phyloP scores from a whole-genome alignment of 2,329 filamentous ascomycete genomes.

The Ambrosiella xylebori region DNA sequence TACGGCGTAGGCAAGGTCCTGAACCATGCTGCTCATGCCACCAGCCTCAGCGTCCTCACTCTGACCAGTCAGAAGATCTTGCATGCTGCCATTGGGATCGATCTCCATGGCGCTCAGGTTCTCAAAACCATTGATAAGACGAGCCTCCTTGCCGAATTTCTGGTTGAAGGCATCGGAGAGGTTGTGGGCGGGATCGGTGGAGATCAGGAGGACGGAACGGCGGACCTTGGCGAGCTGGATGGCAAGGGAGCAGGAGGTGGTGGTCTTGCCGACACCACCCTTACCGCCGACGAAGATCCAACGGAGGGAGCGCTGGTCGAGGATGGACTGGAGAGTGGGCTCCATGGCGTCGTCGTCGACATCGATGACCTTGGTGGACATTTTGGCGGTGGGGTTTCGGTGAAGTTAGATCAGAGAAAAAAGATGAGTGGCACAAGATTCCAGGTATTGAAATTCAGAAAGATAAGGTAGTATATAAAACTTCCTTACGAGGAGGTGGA shows the following conservation, averaged over 20 bases:
- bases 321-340: constrained; percentile 81
- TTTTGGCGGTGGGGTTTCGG: constrained; percentile 14
- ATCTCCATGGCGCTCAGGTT: constrained; percentile 99
- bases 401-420: not conserved
- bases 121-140: constrained; percentile 75
- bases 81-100: constrained; percentile 93
- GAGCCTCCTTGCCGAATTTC: constrained; percentile 97
- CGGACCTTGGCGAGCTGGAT: constrained; percentile 93
- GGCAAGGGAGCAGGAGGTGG: constrained; percentile 94
- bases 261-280: constrained; percentile 96
- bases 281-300: constrained; percentile 99
- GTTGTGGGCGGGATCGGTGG: constrained; percentile 96
- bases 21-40: constrained; percentile 87
- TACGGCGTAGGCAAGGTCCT: constrained; percentile 91
- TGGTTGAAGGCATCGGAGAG: constrained; percentile 94
- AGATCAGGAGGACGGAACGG: constrained; percentile 92
- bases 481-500: not conserved
- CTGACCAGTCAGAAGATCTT: constrained; percentile 69
- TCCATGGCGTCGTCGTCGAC: constrained; percentile 66
- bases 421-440: not conserved
- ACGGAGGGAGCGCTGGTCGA: constrained; percentile 85
- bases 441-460: too few species aligned
- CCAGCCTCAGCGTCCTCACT: constrained; percentile 55
- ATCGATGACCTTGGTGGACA: constrained; percentile 26
- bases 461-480: too few species aligned